These are phyloP conservation scores for Polytrichum commune DNA, from an alignment of 225 moss, liverwort and hornwort species.

Conservation along the genomic window DNA sequence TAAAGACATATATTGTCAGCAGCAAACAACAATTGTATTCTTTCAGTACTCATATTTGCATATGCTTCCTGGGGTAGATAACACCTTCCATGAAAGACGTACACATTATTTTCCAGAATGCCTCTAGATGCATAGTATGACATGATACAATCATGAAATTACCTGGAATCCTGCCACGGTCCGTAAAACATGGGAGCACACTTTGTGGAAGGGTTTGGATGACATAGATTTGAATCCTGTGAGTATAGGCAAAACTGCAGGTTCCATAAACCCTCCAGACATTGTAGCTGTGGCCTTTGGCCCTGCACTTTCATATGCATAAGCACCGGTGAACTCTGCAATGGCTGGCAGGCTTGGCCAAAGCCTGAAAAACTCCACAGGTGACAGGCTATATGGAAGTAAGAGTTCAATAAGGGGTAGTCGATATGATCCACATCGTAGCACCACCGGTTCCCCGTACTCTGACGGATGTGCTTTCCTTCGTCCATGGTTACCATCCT, in stretches of 20 bases:
- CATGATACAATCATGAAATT: not conserved
- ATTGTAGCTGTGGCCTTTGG: conserved; percentile 49
- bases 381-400: conserved; percentile 84
- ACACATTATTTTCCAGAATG: too few relatives aligned
- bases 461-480: conserved; percentile 69
- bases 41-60: too few relatives aligned
- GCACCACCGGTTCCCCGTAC: conserved; percentile 91
- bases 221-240: conserved; percentile 47
- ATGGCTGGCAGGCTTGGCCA: conserved; percentile 98
- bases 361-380: conserved; percentile 96
- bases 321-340: conserved; percentile 87
- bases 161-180: conserved; percentile 98
- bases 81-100: too few relatives aligned
- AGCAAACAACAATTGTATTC: too few relatives aligned
- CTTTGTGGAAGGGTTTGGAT: conserved; percentile 79
- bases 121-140: too few relatives aligned
- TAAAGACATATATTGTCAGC: too few relatives aligned
- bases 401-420: conserved; percentile 95
- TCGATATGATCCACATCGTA: conserved; percentile 91
- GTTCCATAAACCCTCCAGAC: conserved; percentile 69
- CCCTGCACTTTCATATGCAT: conserved; percentile 77
- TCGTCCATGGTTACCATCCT: conserved; percentile 69
- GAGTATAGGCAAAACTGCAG: conserved; percentile 65
- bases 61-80: too few relatives aligned
- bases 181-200: conserved; percentile 85